These are phyloP conservation scores for Flaveria linearis DNA, from an alignment of 129 eudicot species.

Conservation along the genomic window DNA sequence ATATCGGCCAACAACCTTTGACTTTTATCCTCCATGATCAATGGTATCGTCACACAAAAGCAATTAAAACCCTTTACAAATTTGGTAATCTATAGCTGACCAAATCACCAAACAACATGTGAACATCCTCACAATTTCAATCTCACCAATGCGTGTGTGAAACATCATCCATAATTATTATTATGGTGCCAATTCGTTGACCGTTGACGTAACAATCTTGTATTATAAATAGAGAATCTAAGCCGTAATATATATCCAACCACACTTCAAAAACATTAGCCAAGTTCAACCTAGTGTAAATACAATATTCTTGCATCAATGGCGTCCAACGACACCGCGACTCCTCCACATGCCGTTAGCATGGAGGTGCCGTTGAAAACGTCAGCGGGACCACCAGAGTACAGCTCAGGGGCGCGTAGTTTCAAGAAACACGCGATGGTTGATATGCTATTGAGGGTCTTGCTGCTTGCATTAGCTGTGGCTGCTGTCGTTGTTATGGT, in stretches of 20 bases:
- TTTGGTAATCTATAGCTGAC: conserved; percentile 16
- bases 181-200: conserved; percentile 10
- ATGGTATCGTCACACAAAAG: neutral
- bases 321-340: conserved; percentile 34
- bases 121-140: conserved; percentile 17
- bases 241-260: neutral
- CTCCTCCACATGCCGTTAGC: conserved; percentile 35
- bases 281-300: neutral
- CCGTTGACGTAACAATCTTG: neutral
- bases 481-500: conserved; percentile 66
- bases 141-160: conserved; percentile 16
- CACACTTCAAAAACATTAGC: neutral
- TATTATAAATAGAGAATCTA: conserved; percentile 22
- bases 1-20: conserved; percentile 20
- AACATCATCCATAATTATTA: neutral
- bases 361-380: conserved; percentile 34
- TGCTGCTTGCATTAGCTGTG: conserved; percentile 49
- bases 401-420: neutral
- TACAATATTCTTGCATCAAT: conserved; percentile 8
- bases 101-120: conserved; percentile 18
- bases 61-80: conserved; percentile 10
- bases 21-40: conserved; percentile 6
- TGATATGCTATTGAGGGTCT: conserved; percentile 54
- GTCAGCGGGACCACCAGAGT: conserved; percentile 25
- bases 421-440: conserved; percentile 31